Base-by-base conservation (phyloP, 2,329 filamentous ascomycete genomes). In the Arthrinium puccinioides region DNA sequence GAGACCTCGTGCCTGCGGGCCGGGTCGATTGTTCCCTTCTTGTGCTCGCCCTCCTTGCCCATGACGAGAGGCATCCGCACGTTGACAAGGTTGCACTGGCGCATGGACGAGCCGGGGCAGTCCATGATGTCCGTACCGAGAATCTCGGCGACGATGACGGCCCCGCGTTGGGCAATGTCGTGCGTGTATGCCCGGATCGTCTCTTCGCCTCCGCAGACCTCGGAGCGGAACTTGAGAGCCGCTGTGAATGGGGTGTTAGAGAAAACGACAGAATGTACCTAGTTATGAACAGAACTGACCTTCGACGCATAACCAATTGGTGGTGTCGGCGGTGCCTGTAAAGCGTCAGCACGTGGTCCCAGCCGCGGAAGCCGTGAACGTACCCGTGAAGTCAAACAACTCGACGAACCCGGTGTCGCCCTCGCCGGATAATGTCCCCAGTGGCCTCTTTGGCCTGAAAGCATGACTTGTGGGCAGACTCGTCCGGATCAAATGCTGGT, bases 391-490 rank as follows among this genome's bases (percentile, higher is more conserved):
- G 19, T 62, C 55, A 32, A 69, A 47, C 37, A 67, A 59, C 28
- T 62, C 60, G 14, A 54, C 41, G 43, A 52, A 36, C 6, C 25
- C 25, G 25, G 13, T 27, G 25, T 14, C 25, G 11, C 26, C 33
- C 16, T 21, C 7, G 9, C 31, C 31, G 2, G 14, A 9, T 7
- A 23, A 20, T 15, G 31, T 21, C 14, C 43, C 4, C 9, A 4
- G 16, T 4, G 36, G 37, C 13, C 30, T 41, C n/a, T 25, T 37
- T 1, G 74, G 67, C 4, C 64, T 50, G 49, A 75, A 83, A 1
- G 76, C 76, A 52, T 77, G 73, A 11, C 74, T 79, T 0, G 81
- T 84, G 1, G 82, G 81, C 10, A 82, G 54, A 0, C 74, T 78
- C 5, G 72, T 74, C 25, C 78, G 70, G 30, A 85, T 73, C 24